These are phyloP conservation scores for Heracleum sosnowskyi DNA, from an alignment of 129 eudicot genomes.

Conservation along the genomic window DNA sequence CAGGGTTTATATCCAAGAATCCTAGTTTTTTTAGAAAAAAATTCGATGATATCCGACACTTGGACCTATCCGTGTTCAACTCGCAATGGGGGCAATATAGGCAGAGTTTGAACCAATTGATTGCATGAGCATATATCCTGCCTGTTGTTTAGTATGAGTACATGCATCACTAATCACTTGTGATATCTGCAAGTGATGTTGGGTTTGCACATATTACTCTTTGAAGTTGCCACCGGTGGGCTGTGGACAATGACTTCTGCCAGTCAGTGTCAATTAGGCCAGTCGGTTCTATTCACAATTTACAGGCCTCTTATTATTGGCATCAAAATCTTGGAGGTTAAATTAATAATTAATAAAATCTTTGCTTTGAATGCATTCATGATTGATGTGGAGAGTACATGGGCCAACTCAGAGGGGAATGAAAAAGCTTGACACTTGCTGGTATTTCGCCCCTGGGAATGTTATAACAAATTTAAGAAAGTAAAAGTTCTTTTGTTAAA, in stretches of 20 bases:
- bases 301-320: background rate
- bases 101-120: background rate
- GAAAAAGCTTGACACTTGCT: background rate
- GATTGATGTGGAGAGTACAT: slow-evolving; percentile 1
- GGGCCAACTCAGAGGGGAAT: background rate
- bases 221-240: background rate
- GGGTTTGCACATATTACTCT: background rate
- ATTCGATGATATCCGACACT: background rate
- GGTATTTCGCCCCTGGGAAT: background rate
- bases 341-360: background rate
- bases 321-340: background rate
- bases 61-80: background rate
- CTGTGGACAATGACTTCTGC: background rate
- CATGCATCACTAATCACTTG: background rate
- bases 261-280: background rate
- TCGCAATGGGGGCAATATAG: background rate
- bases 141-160: background rate
- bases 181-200: background rate
- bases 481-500: background rate
- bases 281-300: background rate
- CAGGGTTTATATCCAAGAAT: background rate
- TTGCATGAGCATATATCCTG: background rate
- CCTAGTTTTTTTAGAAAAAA: background rate
- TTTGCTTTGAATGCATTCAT: background rate
- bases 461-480: background rate